These are phyloP conservation scores for Didymella exigua DNA, from an alignment of 2,329 filamentous ascomycete species.

Conservation along the genomic window DNA sequence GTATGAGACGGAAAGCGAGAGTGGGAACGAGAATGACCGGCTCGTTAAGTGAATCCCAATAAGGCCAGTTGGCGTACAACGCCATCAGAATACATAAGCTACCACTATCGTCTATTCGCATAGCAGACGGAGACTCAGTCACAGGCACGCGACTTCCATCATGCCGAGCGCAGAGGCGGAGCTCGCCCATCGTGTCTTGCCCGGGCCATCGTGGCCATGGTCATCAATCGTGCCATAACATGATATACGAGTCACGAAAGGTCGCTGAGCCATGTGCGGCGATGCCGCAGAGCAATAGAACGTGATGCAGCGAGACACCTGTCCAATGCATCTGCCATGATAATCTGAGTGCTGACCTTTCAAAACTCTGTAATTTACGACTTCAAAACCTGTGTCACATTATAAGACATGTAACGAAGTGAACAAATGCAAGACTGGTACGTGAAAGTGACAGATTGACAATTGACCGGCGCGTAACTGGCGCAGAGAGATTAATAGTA, in stretches of 20 bases:
- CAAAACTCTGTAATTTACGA: no score
- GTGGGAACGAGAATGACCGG: constrained; percentile 45
- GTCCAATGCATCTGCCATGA: background rate
- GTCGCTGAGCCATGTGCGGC: background rate
- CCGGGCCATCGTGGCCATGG: background rate
- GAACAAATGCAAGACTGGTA: constrained; percentile 1
- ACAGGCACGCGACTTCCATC: background rate
- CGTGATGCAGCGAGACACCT: background rate
- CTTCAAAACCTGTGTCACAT: background rate
- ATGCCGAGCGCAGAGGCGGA: background rate
- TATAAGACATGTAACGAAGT: background rate
- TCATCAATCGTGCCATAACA: background rate
- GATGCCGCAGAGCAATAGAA: background rate
- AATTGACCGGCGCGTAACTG: background rate
- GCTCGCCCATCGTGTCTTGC: background rate
- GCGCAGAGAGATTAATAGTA: constrained; percentile 1
- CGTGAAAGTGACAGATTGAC: background rate
- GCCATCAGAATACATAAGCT: background rate
- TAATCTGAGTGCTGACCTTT: background rate
- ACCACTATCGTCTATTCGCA: background rate
- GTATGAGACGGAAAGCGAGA: constrained; percentile 64
- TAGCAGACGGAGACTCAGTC: background rate
- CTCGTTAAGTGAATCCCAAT: constrained; percentile 40
- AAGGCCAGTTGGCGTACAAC: no score
- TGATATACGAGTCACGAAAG: background rate